Evolutionary conservation across 768 basidiomycete genomes (phyloP), one percentile per base, ranked within the genome.

Genomic region (Auriscalpium vulgare): DNA sequence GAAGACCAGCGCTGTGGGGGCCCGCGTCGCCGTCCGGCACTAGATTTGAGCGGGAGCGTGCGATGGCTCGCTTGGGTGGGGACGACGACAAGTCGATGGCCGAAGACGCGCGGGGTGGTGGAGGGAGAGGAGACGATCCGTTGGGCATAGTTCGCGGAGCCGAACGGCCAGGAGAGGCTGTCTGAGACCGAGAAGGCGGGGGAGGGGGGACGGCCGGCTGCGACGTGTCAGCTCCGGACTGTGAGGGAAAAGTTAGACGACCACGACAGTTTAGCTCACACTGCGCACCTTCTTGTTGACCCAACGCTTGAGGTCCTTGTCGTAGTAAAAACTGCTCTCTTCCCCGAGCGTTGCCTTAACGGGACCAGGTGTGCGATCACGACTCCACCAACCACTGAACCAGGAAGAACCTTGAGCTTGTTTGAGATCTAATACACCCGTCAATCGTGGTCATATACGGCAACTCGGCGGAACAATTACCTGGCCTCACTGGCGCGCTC

Each of bases 261-360:
- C 7, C 5, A 54, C 38, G 3, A 11, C 29, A 16, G 44, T 40
- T 16, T 8, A n/a, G 10, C 29, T 44, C 21, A 52, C 35, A n/a
- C 16, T 13, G 9, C 71, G 68, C 58, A 91, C 93, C 74, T 88
- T 93, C 71, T 88, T 95, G 69, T 97, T 94, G 29, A 99, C 85
- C 97, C 97, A 99, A 59, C 88, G 82, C 68, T 95, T 94, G 57
- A 87, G 78, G n/a, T 97, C 93, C 64, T 88, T 85, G 67, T 99
- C 97, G 67, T 90, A 99, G 65, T 91, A 88, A 74, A 98, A 95
- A 29, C 84, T 75, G 29, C 74, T 92, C 67, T 94, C 84, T 62
- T 98, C 92, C 8, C 97, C 97, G 23, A 99, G 80, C 63, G 87
- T 98, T 17, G 95, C 97, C 66, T 85, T 89, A 55, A 95, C 73